These are phyloP conservation scores for Fomitopsis schrenkii DNA, from an alignment of 1,284 basidiomycete genomes.

Conservation along the genomic window DNA sequence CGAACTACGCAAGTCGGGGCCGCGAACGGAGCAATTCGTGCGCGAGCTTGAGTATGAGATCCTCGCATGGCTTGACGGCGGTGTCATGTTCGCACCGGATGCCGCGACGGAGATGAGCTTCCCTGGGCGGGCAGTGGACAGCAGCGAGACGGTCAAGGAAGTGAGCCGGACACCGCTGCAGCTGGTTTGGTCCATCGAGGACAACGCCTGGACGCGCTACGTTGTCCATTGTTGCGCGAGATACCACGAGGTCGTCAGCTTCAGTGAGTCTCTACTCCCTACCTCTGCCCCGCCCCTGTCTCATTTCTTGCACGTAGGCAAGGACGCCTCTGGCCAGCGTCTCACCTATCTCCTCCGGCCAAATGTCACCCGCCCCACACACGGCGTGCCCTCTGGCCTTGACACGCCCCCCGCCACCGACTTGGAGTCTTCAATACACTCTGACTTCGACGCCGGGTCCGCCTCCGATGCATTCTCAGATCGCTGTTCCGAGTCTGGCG, in stretches of 20 bases:
- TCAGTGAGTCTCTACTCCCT: constrained; percentile 50
- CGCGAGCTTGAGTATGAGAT: constrained; percentile 63
- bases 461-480: constrained; percentile 38
- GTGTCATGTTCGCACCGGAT: constrained; percentile 52
- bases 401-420: constrained; percentile 75
- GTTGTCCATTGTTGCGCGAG: constrained; percentile 78
- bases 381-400: constrained; percentile 35
- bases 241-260: constrained; percentile 74
- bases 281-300: not conserved
- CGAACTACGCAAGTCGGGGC: constrained; percentile 57
- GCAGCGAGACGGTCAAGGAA: constrained; percentile 54
- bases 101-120: constrained; percentile 24
- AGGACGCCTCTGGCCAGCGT: constrained; percentile 56
- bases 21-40: constrained; percentile 57
- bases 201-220: constrained; percentile 71
- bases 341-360: constrained; percentile 77
- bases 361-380: constrained; percentile 60
- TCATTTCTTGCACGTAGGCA: constrained; percentile 43
- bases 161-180: constrained; percentile 59
- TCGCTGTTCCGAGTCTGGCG: constrained; percentile 38
- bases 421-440: constrained; percentile 29
- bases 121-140: constrained; percentile 45
- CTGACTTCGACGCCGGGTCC: constrained; percentile 39
- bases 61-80: constrained; percentile 58
- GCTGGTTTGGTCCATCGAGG: constrained; percentile 64